Percentiles rank a stretch among this genome's conserved stretches.
These are phyloP conservation scores for Wickerhamomyces kurtzmanii DNA, from an alignment of 805 yeast species.

Conservation along the genomic window DNA sequence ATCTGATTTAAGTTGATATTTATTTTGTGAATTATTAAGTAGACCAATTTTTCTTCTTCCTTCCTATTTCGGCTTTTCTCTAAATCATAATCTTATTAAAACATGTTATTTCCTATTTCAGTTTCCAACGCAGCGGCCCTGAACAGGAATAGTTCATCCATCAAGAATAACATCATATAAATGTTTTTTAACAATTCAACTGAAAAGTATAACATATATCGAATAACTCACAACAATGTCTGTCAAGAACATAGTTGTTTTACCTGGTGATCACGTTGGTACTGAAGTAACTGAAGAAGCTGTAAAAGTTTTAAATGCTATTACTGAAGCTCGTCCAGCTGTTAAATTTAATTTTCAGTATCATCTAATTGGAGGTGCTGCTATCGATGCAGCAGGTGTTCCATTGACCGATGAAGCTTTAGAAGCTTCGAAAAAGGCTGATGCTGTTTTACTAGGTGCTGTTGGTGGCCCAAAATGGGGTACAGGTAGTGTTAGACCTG, in stretches of 20 bases:
- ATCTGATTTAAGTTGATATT: too few relatives aligned
- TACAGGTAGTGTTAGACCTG: slow-evolving; percentile 92
- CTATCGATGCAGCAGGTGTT: slow-evolving; percentile 91
- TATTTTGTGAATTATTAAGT: too few relatives aligned
- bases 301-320: slow-evolving; percentile 78
- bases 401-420: slow-evolving; percentile 85
- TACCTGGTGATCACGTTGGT: slow-evolving; percentile 98
- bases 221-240: slow-evolving; percentile 4
- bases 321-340: slow-evolving; percentile 43
- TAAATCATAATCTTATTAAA: too few relatives aligned
- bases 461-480: slow-evolving; percentile 99
- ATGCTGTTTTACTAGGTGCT: slow-evolving; percentile 95
- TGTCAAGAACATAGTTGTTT: slow-evolving; percentile 65
- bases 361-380: slow-evolving; percentile 96
- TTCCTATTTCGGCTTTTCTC: too few relatives aligned
- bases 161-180: too few relatives aligned
- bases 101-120: too few relatives aligned
- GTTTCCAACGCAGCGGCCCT: too few relatives aligned
- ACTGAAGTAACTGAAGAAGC: slow-evolving; percentile 87
- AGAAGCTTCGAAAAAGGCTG: slow-evolving; percentile 74
- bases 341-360: slow-evolving; percentile 67
- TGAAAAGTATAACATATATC: too few relatives aligned
- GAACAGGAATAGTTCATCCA: too few relatives aligned
- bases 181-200: too few relatives aligned
- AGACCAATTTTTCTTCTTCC: too few relatives aligned